Evolutionary conservation across 305 asterid genomes (phyloP).

Genomic region (Striga hermonthica): DNA sequence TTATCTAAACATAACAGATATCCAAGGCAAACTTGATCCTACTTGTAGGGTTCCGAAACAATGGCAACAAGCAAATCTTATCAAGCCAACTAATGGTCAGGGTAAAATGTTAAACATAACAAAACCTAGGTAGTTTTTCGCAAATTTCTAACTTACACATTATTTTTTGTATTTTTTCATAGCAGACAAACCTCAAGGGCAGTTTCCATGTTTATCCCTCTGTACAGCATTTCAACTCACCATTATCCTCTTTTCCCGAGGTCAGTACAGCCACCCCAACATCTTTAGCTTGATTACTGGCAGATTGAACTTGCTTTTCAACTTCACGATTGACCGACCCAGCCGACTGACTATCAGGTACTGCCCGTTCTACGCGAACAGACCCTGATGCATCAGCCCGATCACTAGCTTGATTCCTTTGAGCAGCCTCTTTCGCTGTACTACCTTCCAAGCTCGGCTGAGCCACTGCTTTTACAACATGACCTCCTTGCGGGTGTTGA

Average conservation of each 20-base stretch:
- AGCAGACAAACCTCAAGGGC: not conserved
- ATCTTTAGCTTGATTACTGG: not conserved
- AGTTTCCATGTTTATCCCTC: not conserved
- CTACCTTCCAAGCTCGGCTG: not conserved
- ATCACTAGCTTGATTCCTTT: not conserved
- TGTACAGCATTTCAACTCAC: not conserved
- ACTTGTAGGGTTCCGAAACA: too few species aligned
- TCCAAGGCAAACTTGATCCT: too few species aligned
- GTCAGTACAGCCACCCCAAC: not conserved
- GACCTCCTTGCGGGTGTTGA: not conserved
- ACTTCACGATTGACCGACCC: not conserved
- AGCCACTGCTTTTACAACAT: not conserved
- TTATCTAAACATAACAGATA: too few species aligned
- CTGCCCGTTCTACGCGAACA: too few species aligned
- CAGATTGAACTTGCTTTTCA: not conserved
- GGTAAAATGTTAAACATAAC: not conserved
- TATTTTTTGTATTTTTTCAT: not conserved
- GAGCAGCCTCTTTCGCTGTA: not conserved
- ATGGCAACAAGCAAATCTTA: too few species aligned
- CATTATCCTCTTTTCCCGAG: not conserved
- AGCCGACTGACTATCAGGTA: not conserved
- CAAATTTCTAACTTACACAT: not conserved
- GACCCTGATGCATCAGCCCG: not conserved
- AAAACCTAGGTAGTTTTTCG: not conserved
- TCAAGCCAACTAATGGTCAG: too few species aligned